Evolutionary conservation across 257 asterid species (phyloP).

Genomic region (Eucommia ulmoides): DNA sequence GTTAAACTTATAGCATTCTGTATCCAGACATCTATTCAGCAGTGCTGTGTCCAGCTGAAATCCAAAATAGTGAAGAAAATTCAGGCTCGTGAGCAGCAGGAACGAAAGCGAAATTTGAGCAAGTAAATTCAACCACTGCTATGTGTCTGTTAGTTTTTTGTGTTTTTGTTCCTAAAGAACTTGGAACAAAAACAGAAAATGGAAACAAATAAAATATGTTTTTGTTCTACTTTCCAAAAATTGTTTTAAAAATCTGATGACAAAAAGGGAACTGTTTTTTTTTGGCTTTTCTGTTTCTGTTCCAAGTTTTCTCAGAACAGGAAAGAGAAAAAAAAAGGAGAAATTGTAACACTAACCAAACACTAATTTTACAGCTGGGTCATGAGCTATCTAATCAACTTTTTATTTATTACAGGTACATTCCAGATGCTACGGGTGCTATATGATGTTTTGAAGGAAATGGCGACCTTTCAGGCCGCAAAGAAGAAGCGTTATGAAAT

Average conservation of each 20-base stretch:
- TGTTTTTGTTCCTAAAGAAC: too few species aligned
- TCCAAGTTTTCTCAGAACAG: too few species aligned
- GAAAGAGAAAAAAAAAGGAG: too few species aligned
- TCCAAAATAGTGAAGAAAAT: constrained; percentile 76
- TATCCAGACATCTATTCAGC: constrained; percentile 69
- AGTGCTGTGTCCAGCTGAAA: constrained; percentile 68
- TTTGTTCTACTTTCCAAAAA: neutral
- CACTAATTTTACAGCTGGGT: too few species aligned
- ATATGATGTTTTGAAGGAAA: constrained; percentile 56
- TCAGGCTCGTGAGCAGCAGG: constrained; percentile 98
- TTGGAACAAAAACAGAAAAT: too few species aligned
- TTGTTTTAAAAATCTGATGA: too few species aligned
- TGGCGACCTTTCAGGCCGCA: constrained; percentile 37
- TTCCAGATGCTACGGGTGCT: constrained; percentile 65
- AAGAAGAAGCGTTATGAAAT: constrained; percentile 47
- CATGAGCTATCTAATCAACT: too few species aligned
- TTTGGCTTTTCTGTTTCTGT: too few species aligned
- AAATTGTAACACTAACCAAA: too few species aligned
- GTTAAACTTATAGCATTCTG: constrained; percentile 16
- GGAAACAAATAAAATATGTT: neutral
- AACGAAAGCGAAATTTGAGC: constrained; percentile 79
- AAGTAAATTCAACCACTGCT: constrained; percentile 29
- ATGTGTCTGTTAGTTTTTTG: neutral
- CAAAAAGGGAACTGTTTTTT: too few species aligned
- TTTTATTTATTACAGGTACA: constrained; percentile 58